Evolutionary conservation across 2,329 filamentous ascomycete species (phyloP).

Genomic region (Arthrobotrys entomopaga): DNA sequence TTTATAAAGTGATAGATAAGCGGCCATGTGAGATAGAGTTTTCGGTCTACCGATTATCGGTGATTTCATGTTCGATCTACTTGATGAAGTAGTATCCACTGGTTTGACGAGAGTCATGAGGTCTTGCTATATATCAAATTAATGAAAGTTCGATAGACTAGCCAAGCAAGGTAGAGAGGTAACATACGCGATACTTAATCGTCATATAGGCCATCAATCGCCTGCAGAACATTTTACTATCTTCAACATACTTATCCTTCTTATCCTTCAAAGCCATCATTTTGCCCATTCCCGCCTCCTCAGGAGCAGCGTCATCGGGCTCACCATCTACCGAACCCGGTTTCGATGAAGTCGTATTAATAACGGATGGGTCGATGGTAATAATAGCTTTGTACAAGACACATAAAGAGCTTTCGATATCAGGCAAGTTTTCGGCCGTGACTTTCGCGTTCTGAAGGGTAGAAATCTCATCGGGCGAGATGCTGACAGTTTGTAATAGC

Average conservation of each 20-base stretch:
- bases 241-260: slow-evolving; percentile 84
- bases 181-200: slow-evolving; percentile 74
- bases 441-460: slow-evolving; percentile 66
- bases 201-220: slow-evolving; percentile 84
- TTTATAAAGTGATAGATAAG: slow-evolving; percentile 73
- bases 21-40: slow-evolving; percentile 33
- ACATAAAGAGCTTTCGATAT: slow-evolving; percentile 80
- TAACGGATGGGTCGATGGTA: slow-evolving; percentile 87
- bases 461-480: slow-evolving; percentile 78
- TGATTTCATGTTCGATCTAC: slow-evolving; percentile 72
- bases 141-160: neutral
- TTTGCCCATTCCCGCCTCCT: slow-evolving; percentile 74
- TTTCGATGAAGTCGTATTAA: slow-evolving; percentile 70
- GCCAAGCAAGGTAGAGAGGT: slow-evolving; percentile 64
- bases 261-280: slow-evolving; percentile 97
- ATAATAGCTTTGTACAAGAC: slow-evolving; percentile 90
- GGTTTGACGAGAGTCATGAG: slow-evolving; percentile 59
- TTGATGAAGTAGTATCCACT: slow-evolving; percentile 70
- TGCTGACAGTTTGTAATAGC: slow-evolving; percentile 89
- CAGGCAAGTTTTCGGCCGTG: slow-evolving; percentile 72
- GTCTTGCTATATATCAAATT: slow-evolving; percentile 35
- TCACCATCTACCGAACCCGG: slow-evolving; percentile 57
- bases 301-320: slow-evolving; percentile 60
- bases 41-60: slow-evolving; percentile 61
- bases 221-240: slow-evolving; percentile 79